Evolutionary conservation across 208 protist species (phyloP), one percentile per base, ranked within the genome.

Genomic region (Trypanosoma vivax): DNA sequence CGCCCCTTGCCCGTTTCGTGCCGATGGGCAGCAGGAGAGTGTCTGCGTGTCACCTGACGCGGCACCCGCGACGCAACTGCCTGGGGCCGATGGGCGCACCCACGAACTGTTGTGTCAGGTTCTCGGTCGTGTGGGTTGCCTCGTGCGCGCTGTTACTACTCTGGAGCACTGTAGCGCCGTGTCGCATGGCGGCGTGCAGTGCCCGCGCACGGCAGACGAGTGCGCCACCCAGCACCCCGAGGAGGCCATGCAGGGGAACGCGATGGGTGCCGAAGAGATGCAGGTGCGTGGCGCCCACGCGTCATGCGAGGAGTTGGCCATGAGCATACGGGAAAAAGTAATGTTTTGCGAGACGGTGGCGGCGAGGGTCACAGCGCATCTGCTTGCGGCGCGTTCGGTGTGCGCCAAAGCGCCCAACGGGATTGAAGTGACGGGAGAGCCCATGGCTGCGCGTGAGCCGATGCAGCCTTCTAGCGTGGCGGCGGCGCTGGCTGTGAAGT

Each of bases 131-230:
- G 60, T 65, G 5, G 71, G 73, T 38, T 92, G 78, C 37, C 59
- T 92, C 14, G 74, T 81, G 13, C 84, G 83, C 59, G 84, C 88
- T 4, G 73, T 78, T 47, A 89, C 85, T 57, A 80, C 84, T 0
- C 16, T 79, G 1, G 47, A 82, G 28, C 84, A 92, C 63, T 86
- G 79, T 46, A 47, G 66, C 23, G 14, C 27, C 28, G 45, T 35
- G 1, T 27, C 42, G 13, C 65, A 65, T 49, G 37, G 9, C n/a
- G 43, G 24, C 10, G 21, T 16, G 6, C 25, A 46, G 28, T 87
- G 83, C 51, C 50, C 67, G 0, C 70, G 65, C 33, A 40, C 49
- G 27, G 52, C 60, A 2, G 24, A 55, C 14, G 61, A 59, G 42
- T 92, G 85, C 64, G 55, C 18, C 14, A 30, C 16, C 16, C 74